Conservation (phyloP, 2,329 filamentous ascomycete species). For the Stylonectria norvegica region DNA sequence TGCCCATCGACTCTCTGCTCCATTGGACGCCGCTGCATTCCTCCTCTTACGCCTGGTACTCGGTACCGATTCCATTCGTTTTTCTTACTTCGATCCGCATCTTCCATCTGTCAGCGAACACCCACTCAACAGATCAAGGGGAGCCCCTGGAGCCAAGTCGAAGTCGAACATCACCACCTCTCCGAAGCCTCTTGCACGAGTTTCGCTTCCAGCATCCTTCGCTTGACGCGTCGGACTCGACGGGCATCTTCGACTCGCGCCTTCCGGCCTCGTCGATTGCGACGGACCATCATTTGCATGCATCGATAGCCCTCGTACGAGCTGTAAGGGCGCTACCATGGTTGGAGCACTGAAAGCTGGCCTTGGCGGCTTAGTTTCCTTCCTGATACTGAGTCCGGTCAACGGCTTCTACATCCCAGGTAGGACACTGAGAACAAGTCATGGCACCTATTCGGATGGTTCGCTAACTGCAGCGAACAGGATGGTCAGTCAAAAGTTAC, state of each 20-base stretch:
- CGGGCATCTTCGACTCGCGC: not conserved
- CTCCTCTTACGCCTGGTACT: conserved; percentile 1
- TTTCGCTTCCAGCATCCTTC: too few relatives aligned
- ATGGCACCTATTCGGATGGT: not conserved
- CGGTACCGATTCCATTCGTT: conserved; percentile 12
- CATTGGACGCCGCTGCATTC: not conserved
- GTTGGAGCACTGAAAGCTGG: conserved; percentile 34
- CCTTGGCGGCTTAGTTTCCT: conserved; percentile 39
- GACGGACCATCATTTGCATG: not conserved
- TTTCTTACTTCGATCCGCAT: conserved; percentile 1
- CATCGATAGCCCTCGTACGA: not conserved
- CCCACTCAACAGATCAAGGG: too few relatives aligned
- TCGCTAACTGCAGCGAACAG: conserved; percentile 35
- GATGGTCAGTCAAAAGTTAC: conserved; percentile 82
- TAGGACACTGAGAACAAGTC: conserved; percentile 48
- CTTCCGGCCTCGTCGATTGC: not conserved
- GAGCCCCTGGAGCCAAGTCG: too few relatives aligned
- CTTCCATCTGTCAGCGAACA: conserved; percentile 14
- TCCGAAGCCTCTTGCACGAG: too few relatives aligned
- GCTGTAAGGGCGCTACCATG: conserved; percentile 12
- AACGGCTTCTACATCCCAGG: conserved; percentile 84
- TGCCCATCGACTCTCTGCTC: too few relatives aligned
- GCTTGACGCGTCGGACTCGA: not conserved
- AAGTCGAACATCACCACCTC: too few relatives aligned
- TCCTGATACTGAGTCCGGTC: conserved; percentile 36